Percentiles rank a stretch among this genome's conserved stretches.
Conservation (phyloP, 139 green algal genomes). For the Tetratostichococcus sp. region DNA sequence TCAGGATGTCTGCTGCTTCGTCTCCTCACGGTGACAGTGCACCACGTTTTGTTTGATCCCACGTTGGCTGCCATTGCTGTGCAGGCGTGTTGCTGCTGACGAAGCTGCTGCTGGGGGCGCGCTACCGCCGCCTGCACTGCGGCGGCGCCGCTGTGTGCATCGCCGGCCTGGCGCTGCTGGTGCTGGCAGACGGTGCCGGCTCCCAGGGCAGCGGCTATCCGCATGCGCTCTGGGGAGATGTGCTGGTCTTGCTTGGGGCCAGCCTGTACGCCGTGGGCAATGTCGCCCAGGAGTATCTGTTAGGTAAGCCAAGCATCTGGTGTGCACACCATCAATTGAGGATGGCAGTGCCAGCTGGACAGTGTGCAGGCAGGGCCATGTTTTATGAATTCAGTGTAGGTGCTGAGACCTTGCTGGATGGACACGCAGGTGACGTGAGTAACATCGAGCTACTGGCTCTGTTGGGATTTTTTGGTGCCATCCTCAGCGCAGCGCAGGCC, state of each 20-base stretch:
- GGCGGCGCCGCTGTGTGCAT: slow-evolving; percentile 57
- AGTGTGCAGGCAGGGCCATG: too few relatives aligned
- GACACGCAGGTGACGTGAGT: slow-evolving; percentile 14
- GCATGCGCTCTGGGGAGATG: slow-evolving; percentile 55
- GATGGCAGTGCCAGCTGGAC: too few relatives aligned
- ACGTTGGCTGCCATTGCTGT: not conserved
- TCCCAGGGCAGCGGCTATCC: not conserved
- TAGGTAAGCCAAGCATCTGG: slow-evolving; percentile 10
- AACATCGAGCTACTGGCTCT: slow-evolving; percentile 39
- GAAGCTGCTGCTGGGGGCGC: slow-evolving; percentile 16
- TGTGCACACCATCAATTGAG: too few relatives aligned
- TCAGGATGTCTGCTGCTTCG: too few relatives aligned
- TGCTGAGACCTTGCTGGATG: not conserved
- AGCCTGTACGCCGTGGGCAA: slow-evolving; percentile 67
- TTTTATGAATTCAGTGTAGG: too few relatives aligned
- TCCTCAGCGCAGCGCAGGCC: slow-evolving; percentile 37
- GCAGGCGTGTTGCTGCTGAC: slow-evolving; percentile 36
- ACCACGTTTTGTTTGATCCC: too few relatives aligned
- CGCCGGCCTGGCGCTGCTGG: slow-evolving; percentile 54
- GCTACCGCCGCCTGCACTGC: slow-evolving; percentile 52
- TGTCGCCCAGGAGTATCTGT: slow-evolving; percentile 44
- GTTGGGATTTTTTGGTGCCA: slow-evolving; percentile 44
- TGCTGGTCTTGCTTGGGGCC: slow-evolving; percentile 62
- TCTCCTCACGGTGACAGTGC: too few relatives aligned
- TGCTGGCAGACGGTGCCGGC: slow-evolving; percentile 42